Evolutionary conservation across 257 asterid species (phyloP).

Genomic region (Przewalskia tangutica): DNA sequence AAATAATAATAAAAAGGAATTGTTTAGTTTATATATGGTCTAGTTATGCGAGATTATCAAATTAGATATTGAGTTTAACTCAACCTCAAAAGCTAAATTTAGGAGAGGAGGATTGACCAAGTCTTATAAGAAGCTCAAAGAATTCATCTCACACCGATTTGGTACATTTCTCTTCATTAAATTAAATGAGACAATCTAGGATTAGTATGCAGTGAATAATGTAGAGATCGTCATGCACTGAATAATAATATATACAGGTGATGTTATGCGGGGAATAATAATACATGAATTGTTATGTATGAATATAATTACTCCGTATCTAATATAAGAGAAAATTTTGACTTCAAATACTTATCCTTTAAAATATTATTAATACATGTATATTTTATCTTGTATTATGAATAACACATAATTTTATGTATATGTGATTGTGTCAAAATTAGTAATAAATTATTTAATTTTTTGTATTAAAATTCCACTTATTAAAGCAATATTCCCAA

Average conservation of each 20-base stretch:
- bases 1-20: too few species aligned
- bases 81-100: too few species aligned
- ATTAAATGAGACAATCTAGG: too few species aligned
- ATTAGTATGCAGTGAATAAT: too few species aligned
- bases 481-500: background rate
- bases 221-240: background rate
- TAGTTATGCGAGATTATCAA: too few species aligned
- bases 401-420: background rate
- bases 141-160: too few species aligned
- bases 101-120: too few species aligned
- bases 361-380: background rate
- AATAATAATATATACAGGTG: background rate
- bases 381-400: background rate
- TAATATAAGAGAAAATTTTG: background rate
- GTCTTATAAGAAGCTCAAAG: too few species aligned
- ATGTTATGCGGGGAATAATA: background rate
- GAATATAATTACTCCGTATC: background rate
- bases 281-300: background rate
- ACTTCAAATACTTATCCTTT: background rate
- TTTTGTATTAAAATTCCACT: background rate
- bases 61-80: too few species aligned
- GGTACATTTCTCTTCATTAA: too few species aligned
- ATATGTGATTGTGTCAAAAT: background rate
- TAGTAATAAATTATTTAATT: background rate
- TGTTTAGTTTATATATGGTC: too few species aligned